Base-by-base conservation (phyloP, 2,329 filamentous ascomycete species). In the Alternaria alternata region DNA sequence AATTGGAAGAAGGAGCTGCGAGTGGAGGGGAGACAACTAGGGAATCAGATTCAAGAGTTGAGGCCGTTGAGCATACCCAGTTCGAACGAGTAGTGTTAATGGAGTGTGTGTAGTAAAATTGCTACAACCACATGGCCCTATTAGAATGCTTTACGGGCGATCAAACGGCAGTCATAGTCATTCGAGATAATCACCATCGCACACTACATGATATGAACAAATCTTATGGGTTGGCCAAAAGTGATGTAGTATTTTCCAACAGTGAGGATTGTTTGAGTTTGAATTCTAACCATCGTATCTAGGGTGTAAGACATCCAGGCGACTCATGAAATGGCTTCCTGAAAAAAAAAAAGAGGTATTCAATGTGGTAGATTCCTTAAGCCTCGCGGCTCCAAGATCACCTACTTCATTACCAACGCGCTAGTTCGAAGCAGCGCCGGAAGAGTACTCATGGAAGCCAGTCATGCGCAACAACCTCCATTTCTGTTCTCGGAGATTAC, bases 1-100 rank as follows among this genome's bases (percentile, higher is more conserved):
- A 68, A 71, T 20, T 80, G 79, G 79, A 68, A 54, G 16, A 73
- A 64, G 59, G 57, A 68, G 28, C 36, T 78, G 47, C 62, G 62
- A 1, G 48, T 67, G 0, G 57, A 66, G 6, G 51, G 52, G 3
- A 46, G 63, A 47, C 26, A 43, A 38, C 12, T 64, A 51, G 66
- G 65, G 11, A 69, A 67, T 44, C 60, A 32, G 20, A 62, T 48
- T 42, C 64, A 65, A 51, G 70, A 68, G 39, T 9, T 70, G 44
- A 53, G 39, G 28, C 66, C 67, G 32, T 24, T 76, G 58, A 51
- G 32, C 14, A 72, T 73, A 11, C 71, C 72, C 4, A 47, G 38
- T 9, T 46, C 54, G 11, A 49, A 36, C 51, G 47, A 57, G 39
- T 46, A 18, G 38, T 26, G 14, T 9, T 9, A 18, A 28, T 6